Base-by-base conservation (phyloP, 1,139 yeast species). In the Protomyces inundatus region DNA sequence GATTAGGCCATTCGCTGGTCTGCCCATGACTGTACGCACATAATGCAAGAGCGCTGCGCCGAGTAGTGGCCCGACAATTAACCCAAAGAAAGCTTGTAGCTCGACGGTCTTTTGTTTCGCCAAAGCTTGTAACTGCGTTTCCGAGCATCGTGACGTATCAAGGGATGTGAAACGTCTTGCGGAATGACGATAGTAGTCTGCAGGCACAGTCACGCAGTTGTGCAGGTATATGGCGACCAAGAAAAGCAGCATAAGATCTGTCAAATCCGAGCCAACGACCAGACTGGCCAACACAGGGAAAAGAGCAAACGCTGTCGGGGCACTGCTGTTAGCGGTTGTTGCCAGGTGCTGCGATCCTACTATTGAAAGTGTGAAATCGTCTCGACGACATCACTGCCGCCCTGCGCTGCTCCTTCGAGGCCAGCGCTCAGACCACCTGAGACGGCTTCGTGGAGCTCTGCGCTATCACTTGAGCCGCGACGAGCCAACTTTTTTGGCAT, bases 21-120 rank as follows among this genome's bases (percentile, higher is more conserved):
- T 37, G 1, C 64, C 57, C 46, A 66, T 39, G 34, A 60, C 16
- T 5, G 52, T 50, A 36, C 68, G 68, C 30, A 66, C 33, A 36
- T 51, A 66, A n/a, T 63, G 55, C 45, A 67, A 56, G 14, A 66
- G 37, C 6, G 51, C 23, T 1, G 67, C 68, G 2, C 68, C 68
- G 54, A 65, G 50, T 6, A 61, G 16, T 9, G 68, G 68, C n/a
- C 68, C 66, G 12, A 50, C 50, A 23, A 66, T 54, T 14, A 65
- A 57, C 3, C 48, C 60, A 10, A 54, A 45, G 30, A 61, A 55
- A 12, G 64, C 64, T 14, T 54, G 58, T 35, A 40, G 35, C 58
- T 60, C 58, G 9, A 46, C 54, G 23, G 36, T 37, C 16, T 52
- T 45, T 16, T 52, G 39, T 10, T 60, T 23, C 10, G 12, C 16